Conservation (phyloP, 2,329 filamentous ascomycete species). For the Rhinocladiella similis region DNA sequence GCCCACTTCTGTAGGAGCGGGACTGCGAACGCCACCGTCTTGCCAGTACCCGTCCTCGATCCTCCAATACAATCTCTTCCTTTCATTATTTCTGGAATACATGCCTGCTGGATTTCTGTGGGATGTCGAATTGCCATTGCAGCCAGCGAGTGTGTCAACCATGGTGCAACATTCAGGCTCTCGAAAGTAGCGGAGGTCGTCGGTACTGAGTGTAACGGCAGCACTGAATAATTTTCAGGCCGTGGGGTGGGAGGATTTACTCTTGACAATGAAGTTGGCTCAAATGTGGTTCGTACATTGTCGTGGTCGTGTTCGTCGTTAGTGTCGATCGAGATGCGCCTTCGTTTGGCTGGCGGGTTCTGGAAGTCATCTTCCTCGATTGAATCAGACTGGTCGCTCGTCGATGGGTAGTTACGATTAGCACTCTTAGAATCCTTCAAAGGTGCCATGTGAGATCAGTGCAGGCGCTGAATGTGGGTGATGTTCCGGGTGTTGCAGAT, state of each 20-base stretch:
- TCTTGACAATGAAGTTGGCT: slow-evolving; percentile 7
- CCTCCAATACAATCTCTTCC: slow-evolving; percentile 94
- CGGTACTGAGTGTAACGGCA: background rate
- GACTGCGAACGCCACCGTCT: slow-evolving; percentile 93
- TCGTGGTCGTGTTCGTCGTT: background rate
- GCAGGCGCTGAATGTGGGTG: too few species aligned
- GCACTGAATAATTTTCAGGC: background rate
- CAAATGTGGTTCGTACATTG: background rate
- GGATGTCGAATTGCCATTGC: slow-evolving; percentile 81
- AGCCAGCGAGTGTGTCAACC: slow-evolving; percentile 79
- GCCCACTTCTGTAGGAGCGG: slow-evolving; percentile 94
- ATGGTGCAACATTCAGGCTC: slow-evolving; percentile 72
- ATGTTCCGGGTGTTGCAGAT: too few species aligned
- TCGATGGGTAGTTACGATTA: background rate
- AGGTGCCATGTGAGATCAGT: too few species aligned
- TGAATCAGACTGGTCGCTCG: background rate
- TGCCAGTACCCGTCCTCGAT: slow-evolving; percentile 91
- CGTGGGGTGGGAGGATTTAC: slow-evolving; percentile 9
- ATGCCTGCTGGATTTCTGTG: slow-evolving; percentile 88
- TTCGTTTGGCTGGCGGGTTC: slow-evolving; percentile 23
- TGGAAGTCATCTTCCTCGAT: slow-evolving; percentile 15
- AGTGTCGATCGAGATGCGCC: slow-evolving; percentile 23
- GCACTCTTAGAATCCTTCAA: background rate
- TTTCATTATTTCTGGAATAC: slow-evolving; percentile 88
- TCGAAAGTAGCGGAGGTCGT: slow-evolving; percentile 62